phyloP scores from a whole-genome alignment of 2,329 filamentous ascomycete species.

The Neonectria coccinea region DNA sequence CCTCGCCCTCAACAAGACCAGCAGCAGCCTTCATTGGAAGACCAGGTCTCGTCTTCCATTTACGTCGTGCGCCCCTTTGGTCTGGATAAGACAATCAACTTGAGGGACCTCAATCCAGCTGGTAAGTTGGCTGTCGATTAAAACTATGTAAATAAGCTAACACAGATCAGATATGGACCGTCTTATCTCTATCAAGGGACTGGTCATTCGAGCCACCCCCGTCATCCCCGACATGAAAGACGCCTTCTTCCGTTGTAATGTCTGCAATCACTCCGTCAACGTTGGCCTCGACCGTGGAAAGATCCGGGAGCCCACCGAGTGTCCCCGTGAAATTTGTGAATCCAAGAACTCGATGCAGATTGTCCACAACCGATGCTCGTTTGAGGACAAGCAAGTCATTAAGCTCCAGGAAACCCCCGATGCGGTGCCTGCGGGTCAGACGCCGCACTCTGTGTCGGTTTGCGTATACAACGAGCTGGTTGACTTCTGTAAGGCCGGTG shows the following conservation, averaged over 20 bases:
- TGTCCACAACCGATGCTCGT: constrained; percentile 93
- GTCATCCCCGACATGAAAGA: constrained; percentile 99
- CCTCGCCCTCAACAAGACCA: constrained; percentile 56
- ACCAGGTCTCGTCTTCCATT: constrained; percentile 81
- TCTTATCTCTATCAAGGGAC: constrained; percentile 91
- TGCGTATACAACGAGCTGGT: constrained; percentile 98
- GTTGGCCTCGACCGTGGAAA: constrained; percentile 95
- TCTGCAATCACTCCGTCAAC: constrained; percentile 90
- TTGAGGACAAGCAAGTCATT: constrained; percentile 98
- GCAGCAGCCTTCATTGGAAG: constrained; percentile 73
- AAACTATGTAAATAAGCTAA: constrained; percentile 23
- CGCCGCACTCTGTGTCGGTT: constrained; percentile 94
- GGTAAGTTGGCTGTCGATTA: constrained; percentile 57
- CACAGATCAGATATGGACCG: constrained; percentile 85
- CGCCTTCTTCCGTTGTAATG: constrained; percentile 95
- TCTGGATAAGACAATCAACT: constrained; percentile 85
- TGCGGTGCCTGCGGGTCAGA: constrained; percentile 93
- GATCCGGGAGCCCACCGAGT: constrained; percentile 93
- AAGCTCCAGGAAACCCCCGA: constrained; percentile 98
- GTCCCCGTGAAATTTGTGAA: constrained; percentile 83
- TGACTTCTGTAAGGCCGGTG: constrained; percentile 97
- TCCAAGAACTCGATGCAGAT: constrained; percentile 98
- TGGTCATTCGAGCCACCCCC: constrained; percentile 94
- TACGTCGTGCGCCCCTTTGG: constrained; percentile 94
- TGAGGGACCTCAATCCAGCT: constrained; percentile 93